Evolutionary conservation across 495 filamentous ascomycete genomes (phyloP).

Genomic region (Halenospora varia): DNA sequence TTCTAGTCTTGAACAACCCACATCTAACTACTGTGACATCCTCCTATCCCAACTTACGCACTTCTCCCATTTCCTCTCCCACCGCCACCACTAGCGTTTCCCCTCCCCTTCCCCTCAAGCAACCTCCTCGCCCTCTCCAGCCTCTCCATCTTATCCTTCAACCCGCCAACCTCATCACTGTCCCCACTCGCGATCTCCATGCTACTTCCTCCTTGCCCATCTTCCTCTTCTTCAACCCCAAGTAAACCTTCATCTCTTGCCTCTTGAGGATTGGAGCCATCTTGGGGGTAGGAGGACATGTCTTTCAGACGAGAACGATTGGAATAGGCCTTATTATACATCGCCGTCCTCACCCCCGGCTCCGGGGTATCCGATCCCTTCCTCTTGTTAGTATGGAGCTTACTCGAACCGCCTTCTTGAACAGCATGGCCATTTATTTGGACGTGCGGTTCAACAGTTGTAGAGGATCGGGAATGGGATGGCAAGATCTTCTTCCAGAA

Average conservation of each 20-base stretch:
- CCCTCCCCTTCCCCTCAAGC: slow-evolving; percentile 4
- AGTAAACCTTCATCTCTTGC: neutral
- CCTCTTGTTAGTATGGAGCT: neutral
- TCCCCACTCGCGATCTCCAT: slow-evolving; percentile 12
- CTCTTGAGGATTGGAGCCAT: no score
- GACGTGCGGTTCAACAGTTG: no score
- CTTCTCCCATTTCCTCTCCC: neutral
- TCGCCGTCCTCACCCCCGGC: slow-evolving; percentile 2
- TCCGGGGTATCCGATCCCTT: neutral
- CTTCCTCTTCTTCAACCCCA: neutral
- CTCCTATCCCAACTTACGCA: neutral
- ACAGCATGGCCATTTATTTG: no score
- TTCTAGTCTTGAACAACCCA: neutral
- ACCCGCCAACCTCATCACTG: slow-evolving; percentile 5
- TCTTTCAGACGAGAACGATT: no score
- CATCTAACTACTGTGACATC: no score
- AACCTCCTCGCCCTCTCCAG: slow-evolving; percentile 14
- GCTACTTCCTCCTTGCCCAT: slow-evolving; percentile 1
- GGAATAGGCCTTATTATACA: slow-evolving; percentile 9
- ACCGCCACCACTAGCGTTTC: neutral
- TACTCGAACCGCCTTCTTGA: no score
- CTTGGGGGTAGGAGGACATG: no score
- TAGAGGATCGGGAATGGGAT: neutral
- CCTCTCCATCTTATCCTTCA: slow-evolving; percentile 13
- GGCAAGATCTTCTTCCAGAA: slow-evolving; percentile 9